Evolutionary conservation across 2,329 filamentous ascomycete species (phyloP), one percentile per base, ranked within the genome.

Genomic region (Ramularia collo-cygni): DNA sequence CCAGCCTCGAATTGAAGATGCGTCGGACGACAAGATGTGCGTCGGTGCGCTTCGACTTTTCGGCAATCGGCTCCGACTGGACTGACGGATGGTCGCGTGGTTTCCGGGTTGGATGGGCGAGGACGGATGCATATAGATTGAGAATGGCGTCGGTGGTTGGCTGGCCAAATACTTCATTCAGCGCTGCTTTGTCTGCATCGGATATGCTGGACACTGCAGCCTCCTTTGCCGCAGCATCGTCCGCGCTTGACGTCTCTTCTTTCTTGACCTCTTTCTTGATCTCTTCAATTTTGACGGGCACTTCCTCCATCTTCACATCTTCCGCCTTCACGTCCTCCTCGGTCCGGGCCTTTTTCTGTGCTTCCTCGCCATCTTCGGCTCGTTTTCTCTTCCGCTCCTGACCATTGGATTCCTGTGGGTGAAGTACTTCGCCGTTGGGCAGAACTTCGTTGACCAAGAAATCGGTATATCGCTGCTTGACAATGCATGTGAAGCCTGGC

Each of bases 361-460:
- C 24, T n/a, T 29, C 41, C 8, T 40, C 41, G 10, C 29, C 40
- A 10, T 44, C 43, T 15, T 47, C 38, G 5, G 49, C 43, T 17
- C 51, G 45, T 34, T 52, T 50, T 28, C 50, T 42, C 46, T 56
- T 56, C 19, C 43, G 40, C 10, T 53, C 48, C 28, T 35, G 29
- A 9, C 37, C 40, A 19, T 40, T 35, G 31, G 48, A 18, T 38
- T 70, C 74, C 42, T 64, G 70, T 35, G 95, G 68, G 61, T 90
- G 86, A 37, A 92, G 62, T 10, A 94, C 85, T 38, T 79, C 65
- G 12, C 88, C 88, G 56, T 83, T 76, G 19, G 81, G 79, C 14
- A 76, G 68, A 47, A 95, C 90, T 63, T 95, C 89, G 57, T 94
- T 89, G 53, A 95, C 89, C 52, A 92, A 71, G 55, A 95, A 95